Percentiles rank a stretch among this genome's conserved stretches.
Conservation (phyloP, 2,329 filamentous ascomycete genomes). For the Fusarium caatingaense region DNA sequence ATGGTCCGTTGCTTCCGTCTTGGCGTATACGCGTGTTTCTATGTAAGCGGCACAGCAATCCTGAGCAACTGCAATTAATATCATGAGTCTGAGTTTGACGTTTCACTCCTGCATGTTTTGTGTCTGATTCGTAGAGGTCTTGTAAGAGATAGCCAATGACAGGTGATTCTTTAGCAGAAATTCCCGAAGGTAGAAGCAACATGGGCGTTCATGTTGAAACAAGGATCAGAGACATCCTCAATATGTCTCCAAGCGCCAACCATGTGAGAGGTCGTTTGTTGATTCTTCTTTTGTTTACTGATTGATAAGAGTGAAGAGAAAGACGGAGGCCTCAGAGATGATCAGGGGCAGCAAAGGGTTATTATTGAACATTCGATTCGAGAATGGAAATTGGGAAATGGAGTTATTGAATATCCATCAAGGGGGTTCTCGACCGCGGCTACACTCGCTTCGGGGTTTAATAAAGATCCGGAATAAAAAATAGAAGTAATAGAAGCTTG, state of each 20-base stretch:
- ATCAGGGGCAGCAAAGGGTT: neutral
- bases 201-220: neutral
- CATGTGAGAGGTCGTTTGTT: neutral
- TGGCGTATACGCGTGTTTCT: neutral
- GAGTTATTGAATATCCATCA: conserved; percentile 8
- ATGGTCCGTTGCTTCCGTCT: neutral
- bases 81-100: neutral
- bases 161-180: neutral
- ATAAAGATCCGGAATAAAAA: neutral
- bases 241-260: neutral
- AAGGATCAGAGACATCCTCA: neutral
- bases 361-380: conserved; percentile 15
- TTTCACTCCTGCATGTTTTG: neutral
- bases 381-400: conserved; percentile 19
- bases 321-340: neutral
- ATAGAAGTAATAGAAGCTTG: neutral
- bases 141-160: neutral
- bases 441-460: conserved; percentile 3
- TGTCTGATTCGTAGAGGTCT: neutral
- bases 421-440: conserved; percentile 15
- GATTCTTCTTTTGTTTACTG: too few species aligned
- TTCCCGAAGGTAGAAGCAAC: neutral
- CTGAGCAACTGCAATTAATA: neutral
- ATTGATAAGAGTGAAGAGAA: neutral
- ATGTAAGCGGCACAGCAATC: conserved; percentile 6